Evolutionary conservation across 768 basidiomycete genomes (phyloP).

Genomic region (Pleurotus ostreatus): DNA sequence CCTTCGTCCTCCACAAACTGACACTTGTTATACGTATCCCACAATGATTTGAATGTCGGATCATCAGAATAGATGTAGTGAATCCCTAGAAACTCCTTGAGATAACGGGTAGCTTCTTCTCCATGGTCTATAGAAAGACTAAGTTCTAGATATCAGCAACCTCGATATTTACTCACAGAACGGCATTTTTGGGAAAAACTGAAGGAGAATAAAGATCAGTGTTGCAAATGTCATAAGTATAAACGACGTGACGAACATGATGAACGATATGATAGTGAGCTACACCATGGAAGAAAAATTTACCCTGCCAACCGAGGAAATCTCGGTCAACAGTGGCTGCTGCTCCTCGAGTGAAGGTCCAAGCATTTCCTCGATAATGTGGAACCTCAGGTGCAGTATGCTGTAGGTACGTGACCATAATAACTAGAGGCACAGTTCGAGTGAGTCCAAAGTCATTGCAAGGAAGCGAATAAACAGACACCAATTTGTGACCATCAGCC

Average conservation of each 20-base stretch:
- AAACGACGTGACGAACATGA: conserved; percentile 34
- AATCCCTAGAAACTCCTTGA: conserved; percentile 46
- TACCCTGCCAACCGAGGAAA: conserved; percentile 60
- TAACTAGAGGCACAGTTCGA: conserved; percentile 16
- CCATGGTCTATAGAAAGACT: conserved; percentile 37
- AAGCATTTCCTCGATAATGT: conserved; percentile 52
- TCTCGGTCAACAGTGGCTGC: conserved; percentile 55
- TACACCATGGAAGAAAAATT: conserved; percentile 65
- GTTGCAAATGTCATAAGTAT: not conserved
- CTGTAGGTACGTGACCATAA: conserved; percentile 54
- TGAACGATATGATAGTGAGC: conserved; percentile 64
- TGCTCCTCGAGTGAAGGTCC: conserved; percentile 62
- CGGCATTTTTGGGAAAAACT: conserved; percentile 61
- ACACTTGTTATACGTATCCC: conserved; percentile 52
- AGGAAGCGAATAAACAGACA: not conserved
- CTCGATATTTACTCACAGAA: conserved; percentile 39
- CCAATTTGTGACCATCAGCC: not conserved
- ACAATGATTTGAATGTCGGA: conserved; percentile 43
- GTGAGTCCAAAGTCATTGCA: not conserved
- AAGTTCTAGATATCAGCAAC: not conserved
- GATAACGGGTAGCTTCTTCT: conserved; percentile 43
- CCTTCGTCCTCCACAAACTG: conserved; percentile 58
- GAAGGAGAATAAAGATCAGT: conserved; percentile 11
- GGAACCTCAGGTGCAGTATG: conserved; percentile 59
- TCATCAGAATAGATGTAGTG: conserved; percentile 41